Base-by-base conservation (phyloP, 352 stramenopile species). In the Phytophthora syringae region DNA sequence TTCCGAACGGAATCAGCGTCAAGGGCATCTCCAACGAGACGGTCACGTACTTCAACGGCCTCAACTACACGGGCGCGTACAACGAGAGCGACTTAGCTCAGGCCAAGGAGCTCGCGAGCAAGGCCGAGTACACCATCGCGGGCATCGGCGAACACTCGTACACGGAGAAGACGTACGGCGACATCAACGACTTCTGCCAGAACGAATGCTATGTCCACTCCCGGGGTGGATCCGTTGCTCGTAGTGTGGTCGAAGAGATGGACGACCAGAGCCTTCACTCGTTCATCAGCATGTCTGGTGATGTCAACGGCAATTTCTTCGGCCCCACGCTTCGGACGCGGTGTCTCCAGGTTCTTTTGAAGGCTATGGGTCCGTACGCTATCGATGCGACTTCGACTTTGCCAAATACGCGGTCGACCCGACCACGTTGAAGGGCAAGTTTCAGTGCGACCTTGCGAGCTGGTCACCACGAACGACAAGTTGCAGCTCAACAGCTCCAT, bases 131-230 rank as follows among this genome's bases (percentile, higher is more conserved):
- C 37, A 76, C 70, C 0, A 48, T 75, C 7, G 72, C 67, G 13
- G 67, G 71, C 1, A 74, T 79, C 28, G 74, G 69, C 27, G 74
- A 82, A 50, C 28, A 52, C 0, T 20, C 49, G 13, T 77, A 79
- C 42, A 51, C 59, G 11, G 85, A 93, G 72, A 96, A 95, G 53
- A 83, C 79, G 6, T 60, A 60, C 65, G 88, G 89, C 7, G 89
- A 97, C 55, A 90, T 97, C 44, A 64, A 90, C 36, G 82, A 96
- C 53, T 34, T 94, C 7, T 86, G 80, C 56, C 51, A 74, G 53
- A 60, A 66, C 10, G 48, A 42, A 18, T 87, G 80, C 58, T 86
- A 76, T 0, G 63, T 76, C 16, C 76, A 89, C 54, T 89, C 80
- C 10, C 73, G 77, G 20, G 80, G 80, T 20, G 77, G 67, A 0